A percentile compares a stretch with the other conserved stretches of the same genome.
Evolutionary conservation across 2,329 filamentous ascomycete genomes (phyloP).

Genomic region (Claviceps africana): DNA sequence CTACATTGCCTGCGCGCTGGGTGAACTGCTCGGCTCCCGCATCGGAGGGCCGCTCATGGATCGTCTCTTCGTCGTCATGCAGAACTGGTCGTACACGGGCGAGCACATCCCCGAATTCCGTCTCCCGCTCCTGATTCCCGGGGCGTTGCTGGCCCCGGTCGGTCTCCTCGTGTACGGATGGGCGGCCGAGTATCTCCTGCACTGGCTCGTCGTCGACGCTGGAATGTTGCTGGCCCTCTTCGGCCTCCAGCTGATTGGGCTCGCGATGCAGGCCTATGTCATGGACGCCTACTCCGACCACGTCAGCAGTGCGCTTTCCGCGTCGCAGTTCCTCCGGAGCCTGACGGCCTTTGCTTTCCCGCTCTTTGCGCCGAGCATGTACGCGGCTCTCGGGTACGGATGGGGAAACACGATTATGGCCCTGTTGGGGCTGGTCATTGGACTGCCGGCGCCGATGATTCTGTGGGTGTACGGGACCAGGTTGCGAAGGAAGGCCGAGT

Average conservation of each 20-base stretch:
- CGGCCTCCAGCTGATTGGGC: conserved; percentile 18
- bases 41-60: conserved; percentile 31
- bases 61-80: conserved; percentile 13
- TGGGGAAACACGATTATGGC: conserved; percentile 18
- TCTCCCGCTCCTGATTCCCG: conserved; percentile 16
- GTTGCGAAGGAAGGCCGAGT: background rate
- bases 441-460: background rate
- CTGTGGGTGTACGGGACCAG: background rate
- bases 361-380: conserved; percentile 28
- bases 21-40: conserved; percentile 44
- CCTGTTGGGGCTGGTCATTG: background rate
- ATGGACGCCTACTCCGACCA: conserved; percentile 33
- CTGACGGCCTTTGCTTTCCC: conserved; percentile 33
- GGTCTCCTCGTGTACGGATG: conserved; percentile 31
- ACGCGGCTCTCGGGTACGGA: conserved; percentile 13
- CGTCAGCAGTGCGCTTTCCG: conserved; percentile 32
- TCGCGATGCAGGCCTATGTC: conserved; percentile 22
- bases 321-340: conserved; percentile 28
- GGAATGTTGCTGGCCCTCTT: conserved; percentile 20
- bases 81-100: background rate
- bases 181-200: conserved; percentile 21
- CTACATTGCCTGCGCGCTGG: conserved; percentile 48
- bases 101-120: conserved; percentile 12
- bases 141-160: conserved; percentile 27
- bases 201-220: conserved; percentile 26